phyloP scores from a whole-genome alignment of 106 monocot genomes.

The Dioscorea dumetorum region DNA sequence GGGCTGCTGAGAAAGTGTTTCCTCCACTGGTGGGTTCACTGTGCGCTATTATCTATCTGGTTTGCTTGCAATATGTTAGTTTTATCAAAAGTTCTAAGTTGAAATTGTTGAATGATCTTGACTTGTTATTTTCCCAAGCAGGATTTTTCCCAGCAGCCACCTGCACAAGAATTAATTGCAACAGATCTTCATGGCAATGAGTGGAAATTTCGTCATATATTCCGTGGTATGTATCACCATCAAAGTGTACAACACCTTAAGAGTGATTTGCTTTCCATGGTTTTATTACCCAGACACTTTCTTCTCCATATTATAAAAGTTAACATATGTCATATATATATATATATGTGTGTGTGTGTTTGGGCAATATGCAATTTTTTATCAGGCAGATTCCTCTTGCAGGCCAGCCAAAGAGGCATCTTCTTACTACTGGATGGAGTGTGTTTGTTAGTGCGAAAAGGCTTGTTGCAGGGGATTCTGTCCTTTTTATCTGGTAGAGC shows the following conservation, averaged over 20 bases:
- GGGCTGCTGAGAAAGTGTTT: conserved; percentile 30
- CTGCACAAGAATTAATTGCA: conserved; percentile 39
- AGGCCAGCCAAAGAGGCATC: conserved; percentile 43
- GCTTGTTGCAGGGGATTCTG: conserved; percentile 36
- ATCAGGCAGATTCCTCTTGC: conserved; percentile 3
- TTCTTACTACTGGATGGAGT: conserved; percentile 34
- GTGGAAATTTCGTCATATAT: conserved; percentile 49
- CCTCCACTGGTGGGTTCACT: conserved; percentile 22
- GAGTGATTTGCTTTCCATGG: not conserved
- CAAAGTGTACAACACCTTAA: too few relatives aligned
- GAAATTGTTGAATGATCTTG: not conserved
- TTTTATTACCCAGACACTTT: not conserved
- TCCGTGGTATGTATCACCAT: conserved; percentile 17
- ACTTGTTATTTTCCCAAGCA: not conserved
- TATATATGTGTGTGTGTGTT: not conserved
- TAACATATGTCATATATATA: not conserved
- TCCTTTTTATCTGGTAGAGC: conserved; percentile 35
- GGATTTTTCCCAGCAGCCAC: conserved; percentile 40
- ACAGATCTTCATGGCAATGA: conserved; percentile 37
- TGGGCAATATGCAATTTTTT: not conserved
- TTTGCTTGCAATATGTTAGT: not conserved
- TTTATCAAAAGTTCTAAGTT: not conserved
- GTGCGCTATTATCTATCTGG: not conserved
- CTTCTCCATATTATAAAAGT: not conserved
- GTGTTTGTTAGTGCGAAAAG: conserved; percentile 39